Evolutionary conservation across 768 basidiomycete genomes (phyloP), one percentile per base, ranked within the genome.

Genomic region (Suillus occidentalis): DNA sequence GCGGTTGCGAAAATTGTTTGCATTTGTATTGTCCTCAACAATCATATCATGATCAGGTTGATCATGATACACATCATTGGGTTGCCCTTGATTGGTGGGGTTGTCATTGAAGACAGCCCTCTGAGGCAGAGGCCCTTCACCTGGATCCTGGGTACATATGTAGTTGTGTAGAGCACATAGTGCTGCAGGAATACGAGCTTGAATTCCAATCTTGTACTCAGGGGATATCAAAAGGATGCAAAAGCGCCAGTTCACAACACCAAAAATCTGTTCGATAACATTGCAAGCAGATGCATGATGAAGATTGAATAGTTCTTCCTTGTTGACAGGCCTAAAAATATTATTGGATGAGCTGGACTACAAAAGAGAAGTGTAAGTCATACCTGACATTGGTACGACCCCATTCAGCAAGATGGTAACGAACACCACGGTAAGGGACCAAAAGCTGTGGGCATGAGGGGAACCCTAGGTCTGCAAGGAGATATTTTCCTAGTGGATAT

Each of bases 261-360:
- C 79, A 74, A 80, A 80, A 39, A 80, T 78, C 16, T 65, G 68
- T 65, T 81, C 78, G 64, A 81, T 69, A 37, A 80, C 72, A 74
- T 81, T 83, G 1, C 71, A 72, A 56, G 73, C 75, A 63, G 70
- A 71, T 10, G 79, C 72, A 72, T 83, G 80, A 25, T 74, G 70
- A 4, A 83, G 72, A 71, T 82, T 83, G 64, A 75, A 82, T 1
- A 83, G 67, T 66, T 83, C 79, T 68, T 82, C 70, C 43, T 72
- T 64, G 49, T 76, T 79, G 60, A 16, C 45, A 43, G 80, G 80
- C 43, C 78, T 52, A 65, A 22, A 60, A 28, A 28, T 28, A 28
- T 28, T 28, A 28, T 28, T 28, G 28, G 37, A 42, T 42, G 40
- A 42, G 40, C 14, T 16, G 28, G 28, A 28, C 37, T 10, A 37